phyloP scores from a whole-genome alignment of 495 filamentous ascomycete genomes.

The Trichoderma reesei region DNA sequence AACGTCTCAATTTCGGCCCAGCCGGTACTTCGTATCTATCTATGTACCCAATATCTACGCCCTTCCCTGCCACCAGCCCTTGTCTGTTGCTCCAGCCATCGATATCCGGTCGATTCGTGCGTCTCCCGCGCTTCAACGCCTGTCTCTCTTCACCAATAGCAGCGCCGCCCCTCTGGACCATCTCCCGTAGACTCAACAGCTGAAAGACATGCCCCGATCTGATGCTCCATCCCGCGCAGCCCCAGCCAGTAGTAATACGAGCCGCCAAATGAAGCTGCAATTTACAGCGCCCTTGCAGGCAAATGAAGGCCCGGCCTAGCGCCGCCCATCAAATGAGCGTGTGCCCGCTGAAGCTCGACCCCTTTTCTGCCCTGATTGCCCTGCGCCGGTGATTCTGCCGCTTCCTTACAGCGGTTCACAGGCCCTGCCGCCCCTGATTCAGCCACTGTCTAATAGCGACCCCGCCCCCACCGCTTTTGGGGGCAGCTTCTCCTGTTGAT shows the following conservation, averaged over 20 bases:
- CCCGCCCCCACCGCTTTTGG: neutral
- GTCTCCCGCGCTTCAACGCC: too few relatives aligned
- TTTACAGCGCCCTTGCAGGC: slow-evolving; percentile 1
- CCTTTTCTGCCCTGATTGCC: too few relatives aligned
- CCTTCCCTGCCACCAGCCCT: too few relatives aligned
- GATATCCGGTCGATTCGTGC: too few relatives aligned
- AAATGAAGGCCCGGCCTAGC: neutral
- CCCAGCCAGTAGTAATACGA: neutral
- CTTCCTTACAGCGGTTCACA: neutral
- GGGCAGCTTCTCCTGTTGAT: neutral
- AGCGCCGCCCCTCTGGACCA: too few relatives aligned
- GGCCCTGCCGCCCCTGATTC: neutral
- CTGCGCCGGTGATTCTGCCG: too few relatives aligned
- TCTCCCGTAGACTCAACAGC: neutral
- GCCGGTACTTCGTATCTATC: too few relatives aligned
- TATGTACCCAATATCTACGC: too few relatives aligned
- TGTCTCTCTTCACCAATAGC: too few relatives aligned
- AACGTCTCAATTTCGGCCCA: too few relatives aligned
- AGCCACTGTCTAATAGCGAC: neutral
- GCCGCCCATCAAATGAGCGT: neutral
- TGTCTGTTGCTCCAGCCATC: too few relatives aligned
- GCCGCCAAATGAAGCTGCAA: neutral
- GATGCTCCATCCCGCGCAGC: neutral
- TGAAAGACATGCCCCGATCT: slow-evolving; percentile 3
- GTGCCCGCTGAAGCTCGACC: neutral